These are phyloP conservation scores for Talaromyces sp. DNA, from an alignment of 2,329 filamentous ascomycete genomes.

Conservation along the genomic window DNA sequence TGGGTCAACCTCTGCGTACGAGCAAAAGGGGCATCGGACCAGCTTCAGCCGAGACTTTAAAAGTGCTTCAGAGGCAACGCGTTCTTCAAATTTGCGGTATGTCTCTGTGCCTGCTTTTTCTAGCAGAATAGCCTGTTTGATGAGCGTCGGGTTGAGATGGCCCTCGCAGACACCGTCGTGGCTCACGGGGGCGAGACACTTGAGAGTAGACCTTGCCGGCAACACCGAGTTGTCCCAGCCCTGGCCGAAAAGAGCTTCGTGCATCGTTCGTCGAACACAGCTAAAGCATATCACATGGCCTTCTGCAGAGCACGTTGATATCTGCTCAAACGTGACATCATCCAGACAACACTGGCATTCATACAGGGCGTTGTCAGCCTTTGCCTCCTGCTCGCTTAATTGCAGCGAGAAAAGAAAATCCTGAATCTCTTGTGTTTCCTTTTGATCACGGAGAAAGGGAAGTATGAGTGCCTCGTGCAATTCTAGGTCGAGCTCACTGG, in stretches of 20 bases:
- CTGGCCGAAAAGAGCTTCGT: constrained; percentile 88
- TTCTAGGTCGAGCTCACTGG: constrained; percentile 39
- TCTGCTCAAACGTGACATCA: constrained; percentile 44
- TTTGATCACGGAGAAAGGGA: constrained; percentile 30
- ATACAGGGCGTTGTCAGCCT: constrained; percentile 35
- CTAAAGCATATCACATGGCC: constrained; percentile 52
- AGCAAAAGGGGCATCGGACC: constrained; percentile 82
- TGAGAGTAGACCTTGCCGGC: constrained; percentile 64
- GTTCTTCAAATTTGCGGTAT: constrained; percentile 69
- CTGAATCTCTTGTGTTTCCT: constrained; percentile 29
- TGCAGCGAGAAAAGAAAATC: constrained; percentile 37
- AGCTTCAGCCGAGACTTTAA: constrained; percentile 68
- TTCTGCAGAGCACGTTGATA: constrained; percentile 38
- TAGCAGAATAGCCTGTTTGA: constrained; percentile 66
- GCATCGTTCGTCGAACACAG: constrained; percentile 75
- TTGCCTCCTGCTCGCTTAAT: constrained; percentile 40
- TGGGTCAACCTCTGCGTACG: constrained; percentile 83
- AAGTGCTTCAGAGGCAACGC: constrained; percentile 70
- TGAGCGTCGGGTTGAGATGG: constrained; percentile 63
- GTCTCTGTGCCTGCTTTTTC: constrained; percentile 66
- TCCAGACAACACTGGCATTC: constrained; percentile 46
- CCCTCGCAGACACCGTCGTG: constrained; percentile 64
- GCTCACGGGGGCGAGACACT: constrained; percentile 72
- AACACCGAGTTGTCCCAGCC: constrained; percentile 81
- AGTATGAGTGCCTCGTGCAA: constrained; percentile 31